A percentile compares a stretch with the other conserved stretches of the same genome.
Evolutionary conservation across 169 alveolate species (phyloP).

Genomic region (Haemoproteus tartakovskyi): DNA sequence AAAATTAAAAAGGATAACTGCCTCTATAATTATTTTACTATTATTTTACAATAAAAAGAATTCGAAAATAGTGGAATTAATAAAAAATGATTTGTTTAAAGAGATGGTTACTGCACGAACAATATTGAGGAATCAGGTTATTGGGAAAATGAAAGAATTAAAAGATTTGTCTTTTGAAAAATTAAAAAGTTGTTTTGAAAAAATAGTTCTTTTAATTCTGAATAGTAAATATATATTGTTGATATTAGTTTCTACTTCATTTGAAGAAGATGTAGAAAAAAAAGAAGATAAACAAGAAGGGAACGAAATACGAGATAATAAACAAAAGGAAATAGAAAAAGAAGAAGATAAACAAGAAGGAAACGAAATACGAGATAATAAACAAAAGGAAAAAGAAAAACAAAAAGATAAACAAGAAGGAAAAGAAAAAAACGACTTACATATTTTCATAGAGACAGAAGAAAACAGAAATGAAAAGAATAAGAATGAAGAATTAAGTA

Average conservation of each 20-base stretch:
- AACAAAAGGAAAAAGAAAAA: background rate
- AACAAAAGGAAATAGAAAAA: background rate
- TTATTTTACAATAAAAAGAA: slow-evolving; percentile 27
- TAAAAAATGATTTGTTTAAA: slow-evolving; percentile 21
- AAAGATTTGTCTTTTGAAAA: slow-evolving; percentile 5
- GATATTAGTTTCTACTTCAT: slow-evolving; percentile 3
- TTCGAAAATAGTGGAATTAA: slow-evolving; percentile 2
- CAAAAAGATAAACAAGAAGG: background rate
- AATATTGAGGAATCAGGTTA: slow-evolving; percentile 22
- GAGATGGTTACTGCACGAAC: slow-evolving; percentile 20
- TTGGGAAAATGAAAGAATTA: background rate
- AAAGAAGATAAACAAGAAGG: background rate
- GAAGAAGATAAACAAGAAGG: background rate
- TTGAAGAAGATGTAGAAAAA: background rate
- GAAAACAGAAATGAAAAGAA: background rate
- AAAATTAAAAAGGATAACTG: slow-evolving; percentile 17
- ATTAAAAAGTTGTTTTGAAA: slow-evolving; percentile 1
- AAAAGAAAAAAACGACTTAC: background rate
- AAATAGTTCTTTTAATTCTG: slow-evolving; percentile 12
- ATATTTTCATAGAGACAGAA: background rate
- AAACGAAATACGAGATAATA: background rate
- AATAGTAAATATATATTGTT: slow-evolving; percentile 43
- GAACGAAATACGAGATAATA: no score
- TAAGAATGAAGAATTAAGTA: background rate
- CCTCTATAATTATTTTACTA: slow-evolving; percentile 24